These are phyloP conservation scores for Globisporangium parvum DNA, from an alignment of 352 stramenopile genomes.

Conservation along the genomic window DNA sequence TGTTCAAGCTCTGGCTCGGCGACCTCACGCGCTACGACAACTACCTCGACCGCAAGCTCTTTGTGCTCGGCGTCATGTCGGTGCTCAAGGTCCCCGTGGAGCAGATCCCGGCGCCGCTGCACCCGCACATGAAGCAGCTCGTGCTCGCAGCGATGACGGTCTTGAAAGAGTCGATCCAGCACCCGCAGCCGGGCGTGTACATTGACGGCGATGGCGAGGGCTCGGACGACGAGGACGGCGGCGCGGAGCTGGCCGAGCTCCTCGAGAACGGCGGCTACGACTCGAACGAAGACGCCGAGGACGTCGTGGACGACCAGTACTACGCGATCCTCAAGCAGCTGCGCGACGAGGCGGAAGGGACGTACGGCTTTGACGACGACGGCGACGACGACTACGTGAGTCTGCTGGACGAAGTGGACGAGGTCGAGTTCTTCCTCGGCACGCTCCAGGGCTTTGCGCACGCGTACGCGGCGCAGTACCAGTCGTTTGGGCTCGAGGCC, in stretches of 20 bases:
- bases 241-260: conserved; percentile 75
- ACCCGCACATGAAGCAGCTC: conserved; percentile 86
- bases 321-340: conserved; percentile 91
- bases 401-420: conserved; percentile 91
- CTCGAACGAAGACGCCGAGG: conserved; percentile 86
- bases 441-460: conserved; percentile 79
- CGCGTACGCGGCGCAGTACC: conserved; percentile 43
- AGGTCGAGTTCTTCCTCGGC: conserved; percentile 89
- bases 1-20: conserved; percentile 90
- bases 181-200: conserved; percentile 47
- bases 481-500: conserved; percentile 52
- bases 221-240: conserved; percentile 41
- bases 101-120: conserved; percentile 72
- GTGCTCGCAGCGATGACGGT: conserved; percentile 87
- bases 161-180: conserved; percentile 59
- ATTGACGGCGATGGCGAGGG: conserved; percentile 50
- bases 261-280: conserved; percentile 91
- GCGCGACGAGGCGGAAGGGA: conserved; percentile 81
- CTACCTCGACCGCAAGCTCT: conserved; percentile 89
- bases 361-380: conserved; percentile 75
- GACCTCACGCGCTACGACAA: conserved; percentile 81
- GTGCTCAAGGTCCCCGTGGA: conserved; percentile 86
- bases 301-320: conserved; percentile 92
- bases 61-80: conserved; percentile 89
- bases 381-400: conserved; percentile 93